These are phyloP conservation scores for Breynia disticha DNA, from an alignment of 441 rosid genomes.

Conservation along the genomic window DNA sequence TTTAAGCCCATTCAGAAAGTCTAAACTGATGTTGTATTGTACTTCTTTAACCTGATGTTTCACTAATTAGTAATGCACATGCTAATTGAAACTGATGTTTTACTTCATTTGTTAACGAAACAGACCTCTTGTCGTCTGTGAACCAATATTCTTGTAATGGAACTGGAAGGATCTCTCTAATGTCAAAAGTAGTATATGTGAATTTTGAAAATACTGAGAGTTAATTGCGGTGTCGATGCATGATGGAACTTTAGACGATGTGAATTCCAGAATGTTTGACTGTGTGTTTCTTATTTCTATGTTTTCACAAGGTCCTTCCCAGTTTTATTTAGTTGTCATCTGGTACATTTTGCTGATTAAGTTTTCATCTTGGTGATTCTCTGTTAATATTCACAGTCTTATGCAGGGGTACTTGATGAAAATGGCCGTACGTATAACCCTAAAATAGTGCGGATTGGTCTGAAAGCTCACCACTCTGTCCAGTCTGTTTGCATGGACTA, in stretches of 20 bases:
- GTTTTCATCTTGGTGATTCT: not conserved
- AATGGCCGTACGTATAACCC: conserved; percentile 63
- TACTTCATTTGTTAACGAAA: no score
- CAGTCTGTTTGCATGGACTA: conserved; percentile 74
- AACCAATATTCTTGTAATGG: no score
- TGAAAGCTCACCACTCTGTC: conserved; percentile 85
- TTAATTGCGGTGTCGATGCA: no score
- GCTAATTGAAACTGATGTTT: no score
- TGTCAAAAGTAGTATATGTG: no score
- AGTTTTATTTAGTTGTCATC: not conserved
- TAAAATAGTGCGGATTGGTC: conserved; percentile 90
- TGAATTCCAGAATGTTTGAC: not conserved
- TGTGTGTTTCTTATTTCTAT: not conserved
- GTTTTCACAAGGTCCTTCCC: not conserved
- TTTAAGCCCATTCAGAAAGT: no score
- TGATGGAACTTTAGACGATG: not conserved
- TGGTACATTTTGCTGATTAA: not conserved
- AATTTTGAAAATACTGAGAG: no score
- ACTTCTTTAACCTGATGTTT: no score
- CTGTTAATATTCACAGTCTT: not conserved
- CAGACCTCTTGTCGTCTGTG: no score
- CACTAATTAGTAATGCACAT: no score
- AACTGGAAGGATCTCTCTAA: no score
- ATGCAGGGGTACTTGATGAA: conserved; percentile 77
- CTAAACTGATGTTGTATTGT: no score